Conservation (phyloP, 129 eudicot genomes). For the Glebionis coronaria region DNA sequence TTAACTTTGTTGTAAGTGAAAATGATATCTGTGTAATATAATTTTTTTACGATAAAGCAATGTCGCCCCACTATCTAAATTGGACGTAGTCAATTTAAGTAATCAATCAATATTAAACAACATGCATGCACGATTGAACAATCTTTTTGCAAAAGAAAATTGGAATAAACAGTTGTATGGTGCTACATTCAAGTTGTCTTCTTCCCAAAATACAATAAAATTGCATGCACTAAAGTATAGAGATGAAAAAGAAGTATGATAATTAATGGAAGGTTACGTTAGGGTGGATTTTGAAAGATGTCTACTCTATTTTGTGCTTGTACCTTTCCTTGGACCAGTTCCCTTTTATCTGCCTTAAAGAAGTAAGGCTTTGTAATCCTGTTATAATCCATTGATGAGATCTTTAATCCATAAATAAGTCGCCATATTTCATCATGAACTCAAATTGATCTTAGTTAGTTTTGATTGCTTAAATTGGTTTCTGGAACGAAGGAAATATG, state of each 20-base stretch:
- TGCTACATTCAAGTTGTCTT: conserved; percentile 27
- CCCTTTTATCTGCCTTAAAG: conserved; percentile 35
- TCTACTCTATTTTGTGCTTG: conserved; percentile 30
- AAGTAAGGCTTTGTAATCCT: conserved; percentile 27
- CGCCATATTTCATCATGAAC: conserved; percentile 32
- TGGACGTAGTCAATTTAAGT: conserved; percentile 37
- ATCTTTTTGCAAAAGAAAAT: conserved; percentile 26
- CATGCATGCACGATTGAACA: conserved; percentile 43
- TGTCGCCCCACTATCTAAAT: conserved; percentile 23
- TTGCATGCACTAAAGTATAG: conserved; percentile 28
- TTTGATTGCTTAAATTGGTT: too few species aligned
- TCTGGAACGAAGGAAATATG: too few species aligned
- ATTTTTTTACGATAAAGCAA: conserved; percentile 20
- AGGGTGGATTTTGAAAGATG: conserved; percentile 28
- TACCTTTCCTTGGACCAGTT: conserved; percentile 42
- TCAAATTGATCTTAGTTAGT: conserved; percentile 19
- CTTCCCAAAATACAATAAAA: conserved; percentile 28
- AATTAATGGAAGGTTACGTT: conserved; percentile 37
- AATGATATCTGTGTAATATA: not conserved
- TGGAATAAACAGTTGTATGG: conserved; percentile 21
- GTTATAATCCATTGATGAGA: conserved; percentile 17
- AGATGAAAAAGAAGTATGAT: conserved; percentile 34
- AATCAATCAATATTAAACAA: conserved; percentile 25
- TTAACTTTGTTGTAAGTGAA: not conserved
- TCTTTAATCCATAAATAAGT: conserved; percentile 18